These are phyloP conservation scores for Jimgerdemannia lactiflua DNA, from an alignment of 192 early-diverging fungal genomes.

Conservation along the genomic window DNA sequence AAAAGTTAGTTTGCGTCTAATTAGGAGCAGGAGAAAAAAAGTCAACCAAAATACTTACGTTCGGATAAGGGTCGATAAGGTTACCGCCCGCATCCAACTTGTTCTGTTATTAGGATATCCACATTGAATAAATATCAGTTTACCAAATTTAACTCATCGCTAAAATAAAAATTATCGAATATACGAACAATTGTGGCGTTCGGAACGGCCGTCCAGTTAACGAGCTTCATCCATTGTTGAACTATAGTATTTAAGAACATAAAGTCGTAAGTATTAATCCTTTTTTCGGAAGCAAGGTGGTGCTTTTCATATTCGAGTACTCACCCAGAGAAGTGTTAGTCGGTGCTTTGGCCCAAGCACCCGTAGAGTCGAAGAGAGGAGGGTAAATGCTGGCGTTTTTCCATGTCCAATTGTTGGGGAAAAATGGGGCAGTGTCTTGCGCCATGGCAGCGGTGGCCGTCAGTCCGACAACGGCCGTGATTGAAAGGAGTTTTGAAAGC, in stretches of 20 bases:
- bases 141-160: too few relatives aligned
- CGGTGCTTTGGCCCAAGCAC: not conserved
- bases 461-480: not conserved
- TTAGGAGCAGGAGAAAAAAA: not conserved
- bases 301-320: not conserved
- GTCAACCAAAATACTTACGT: not conserved
- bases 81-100: not conserved
- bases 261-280: too few relatives aligned
- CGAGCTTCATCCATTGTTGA: not conserved
- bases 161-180: not conserved
- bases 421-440: not conserved
- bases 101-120: not conserved
- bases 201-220: not conserved
- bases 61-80: not conserved
- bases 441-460: not conserved
- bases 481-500: not conserved
- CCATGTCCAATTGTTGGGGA: not conserved
- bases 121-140: not conserved
- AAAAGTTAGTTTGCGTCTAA: not conserved
- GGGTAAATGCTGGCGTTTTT: not conserved
- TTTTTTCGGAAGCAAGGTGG: not conserved
- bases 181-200: not conserved
- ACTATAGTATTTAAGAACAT: not conserved
- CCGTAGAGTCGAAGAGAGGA: not conserved
- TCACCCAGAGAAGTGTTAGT: not conserved